Evolutionary conservation across 352 stramenopile species (phyloP), one percentile per base, ranked within the genome.

Genomic region (Globisporangium cederbergense): DNA sequence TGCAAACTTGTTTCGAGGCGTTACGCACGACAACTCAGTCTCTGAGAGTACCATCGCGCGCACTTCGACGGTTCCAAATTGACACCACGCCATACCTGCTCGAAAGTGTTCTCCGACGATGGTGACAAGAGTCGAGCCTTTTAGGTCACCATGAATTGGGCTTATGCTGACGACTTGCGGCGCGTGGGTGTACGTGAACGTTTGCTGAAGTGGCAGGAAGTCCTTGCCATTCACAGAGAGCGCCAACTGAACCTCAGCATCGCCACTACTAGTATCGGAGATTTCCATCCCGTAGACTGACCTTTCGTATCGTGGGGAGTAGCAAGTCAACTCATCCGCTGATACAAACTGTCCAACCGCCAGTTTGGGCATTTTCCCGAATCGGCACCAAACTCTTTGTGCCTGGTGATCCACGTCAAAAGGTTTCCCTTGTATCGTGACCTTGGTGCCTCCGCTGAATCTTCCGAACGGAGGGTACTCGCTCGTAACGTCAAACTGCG

Each of bases 191-290:
- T 92, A 96, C 5, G 50, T 74, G 50, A 94, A 97, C 20, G 42
- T 59, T 1, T 78, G 72, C 10, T 66, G 28, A 0, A 76, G 80
- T 18, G 77, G 64, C 2, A 81, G 49, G 46, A 95, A 97, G 50
- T 95, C 76, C 25, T 79, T 75, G 6, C 76, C 77, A 52, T 97
- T 96, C 4, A 91, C 68, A 0, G 87, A 93, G 14, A 96, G 54
- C 38, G 71, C 75, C 25, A 94, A 28, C 0, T 32, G 56, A 8
- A 83, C 66, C 16, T 42, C 60, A 13, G n/a, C 46, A 14, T 14
- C 20, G 4, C 16, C 11, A 2, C 18, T 58, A 5, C 7, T 32
- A 2, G 3, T 30, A 16, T 1, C 53, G 3, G 14, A 16, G 13
- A 9, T 4, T 8, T 18, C 13, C 13, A 22, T 47, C 54, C 43